Conservation (phyloP, 2,329 filamentous ascomycete genomes). For the Dactylellina haptotyla region DNA sequence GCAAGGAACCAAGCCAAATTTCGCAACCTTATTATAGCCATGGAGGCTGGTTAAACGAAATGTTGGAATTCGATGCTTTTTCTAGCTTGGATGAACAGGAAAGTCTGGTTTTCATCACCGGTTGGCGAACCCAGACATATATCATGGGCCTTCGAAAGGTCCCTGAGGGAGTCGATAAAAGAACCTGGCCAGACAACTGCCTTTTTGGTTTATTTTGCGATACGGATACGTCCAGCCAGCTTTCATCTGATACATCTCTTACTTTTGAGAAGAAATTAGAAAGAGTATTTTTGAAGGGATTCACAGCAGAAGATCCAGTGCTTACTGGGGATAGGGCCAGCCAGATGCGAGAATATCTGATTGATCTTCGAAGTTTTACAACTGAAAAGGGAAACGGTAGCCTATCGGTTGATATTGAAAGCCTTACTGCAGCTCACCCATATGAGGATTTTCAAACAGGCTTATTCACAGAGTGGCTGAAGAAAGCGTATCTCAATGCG, state of each 20-base stretch:
- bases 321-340: neutral
- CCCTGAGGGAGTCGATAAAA: neutral
- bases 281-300: slow-evolving; percentile 3
- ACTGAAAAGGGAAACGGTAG: neutral
- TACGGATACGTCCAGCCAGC: neutral
- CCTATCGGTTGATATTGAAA: neutral
- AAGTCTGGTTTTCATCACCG: slow-evolving; percentile 10
- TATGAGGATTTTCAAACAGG: slow-evolving; percentile 7
- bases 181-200: slow-evolving; percentile 17
- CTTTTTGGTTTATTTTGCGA: slow-evolving; percentile 8
- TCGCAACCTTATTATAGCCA: neutral
- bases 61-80: neutral
- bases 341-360: neutral
- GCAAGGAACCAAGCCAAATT: neutral
- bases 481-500: neutral
- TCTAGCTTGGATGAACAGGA: neutral
- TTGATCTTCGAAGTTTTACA: neutral
- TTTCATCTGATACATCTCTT: neutral
- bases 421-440: neutral
- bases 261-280: slow-evolving; percentile 21
- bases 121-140: slow-evolving; percentile 33
- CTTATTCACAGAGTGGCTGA: slow-evolving; percentile 14
- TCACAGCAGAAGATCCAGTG: neutral
- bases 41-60: neutral
- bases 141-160: neutral